Evolutionary conservation across 768 basidiomycete species (phyloP).

Genomic region (Pholiota conissans): DNA sequence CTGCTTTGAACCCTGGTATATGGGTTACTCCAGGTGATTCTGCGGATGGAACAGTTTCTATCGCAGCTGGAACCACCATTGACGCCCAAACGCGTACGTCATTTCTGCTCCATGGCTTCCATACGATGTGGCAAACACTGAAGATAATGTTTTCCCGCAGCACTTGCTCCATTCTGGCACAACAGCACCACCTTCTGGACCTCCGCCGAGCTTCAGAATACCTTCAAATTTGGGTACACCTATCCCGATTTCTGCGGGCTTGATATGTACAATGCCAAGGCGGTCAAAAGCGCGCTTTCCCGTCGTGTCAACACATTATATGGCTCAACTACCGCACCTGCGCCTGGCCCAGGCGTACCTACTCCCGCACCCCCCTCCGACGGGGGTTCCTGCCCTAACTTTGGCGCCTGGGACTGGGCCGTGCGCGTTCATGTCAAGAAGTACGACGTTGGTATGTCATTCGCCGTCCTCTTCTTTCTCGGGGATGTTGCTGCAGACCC

Average conservation of each 20-base stretch:
- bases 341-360: no score
- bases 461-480: not conserved
- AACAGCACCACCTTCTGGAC: not conserved
- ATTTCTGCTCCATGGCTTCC: not conserved
- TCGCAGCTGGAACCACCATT: not conserved
- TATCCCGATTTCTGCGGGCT: not conserved
- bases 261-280: not conserved
- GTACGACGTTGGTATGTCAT: not conserved
- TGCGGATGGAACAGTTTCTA: not conserved
- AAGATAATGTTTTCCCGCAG: not conserved
- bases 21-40: slow-evolving; percentile 1
- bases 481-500: not conserved
- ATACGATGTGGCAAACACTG: not conserved
- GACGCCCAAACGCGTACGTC: not conserved
- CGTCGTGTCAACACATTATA: not conserved
- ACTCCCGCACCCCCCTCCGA: not conserved
- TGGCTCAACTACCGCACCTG: not conserved
- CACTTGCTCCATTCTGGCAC: not conserved
- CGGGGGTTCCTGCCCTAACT: not conserved
- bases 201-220: not conserved
- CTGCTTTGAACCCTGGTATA: not conserved
- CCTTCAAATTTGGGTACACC: not conserved
- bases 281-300: not conserved
- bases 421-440: not conserved
- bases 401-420: not conserved